These are phyloP conservation scores for Gillenia trifoliata DNA, from an alignment of 306 rosid species.

Conservation along the genomic window DNA sequence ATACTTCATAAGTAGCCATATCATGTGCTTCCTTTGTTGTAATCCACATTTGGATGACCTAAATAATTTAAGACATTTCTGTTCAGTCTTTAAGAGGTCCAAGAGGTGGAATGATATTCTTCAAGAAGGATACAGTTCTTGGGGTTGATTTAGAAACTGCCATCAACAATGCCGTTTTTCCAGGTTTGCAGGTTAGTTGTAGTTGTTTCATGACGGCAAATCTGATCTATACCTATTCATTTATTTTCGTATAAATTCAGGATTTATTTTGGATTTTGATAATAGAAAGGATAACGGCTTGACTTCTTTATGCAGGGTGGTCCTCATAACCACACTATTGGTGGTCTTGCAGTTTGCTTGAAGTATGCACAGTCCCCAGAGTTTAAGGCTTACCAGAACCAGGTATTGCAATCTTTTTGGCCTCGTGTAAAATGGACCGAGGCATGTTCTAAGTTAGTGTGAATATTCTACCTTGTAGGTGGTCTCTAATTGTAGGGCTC, in stretches of 20 bases:
- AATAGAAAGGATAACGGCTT: neutral
- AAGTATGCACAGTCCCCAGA: constrained; percentile 70
- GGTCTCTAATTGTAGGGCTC: constrained; percentile 84
- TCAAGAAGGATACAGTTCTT: constrained; percentile 71
- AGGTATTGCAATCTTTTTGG: constrained; percentile 39
- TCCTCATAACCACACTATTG: constrained; percentile 97
- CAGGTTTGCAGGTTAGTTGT: constrained; percentile 78
- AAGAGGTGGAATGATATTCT: constrained; percentile 98
- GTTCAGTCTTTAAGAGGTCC: constrained; percentile 91
- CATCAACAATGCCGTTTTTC: constrained; percentile 90
- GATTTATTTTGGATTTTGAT: neutral
- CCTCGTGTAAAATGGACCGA: constrained; percentile 3
- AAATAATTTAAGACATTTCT: constrained; percentile 16
- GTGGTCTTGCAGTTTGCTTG: constrained; percentile 89
- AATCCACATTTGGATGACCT: neutral
- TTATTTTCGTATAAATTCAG: neutral
- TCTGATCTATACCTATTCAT: neutral
- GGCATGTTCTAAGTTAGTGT: constrained; percentile 14
- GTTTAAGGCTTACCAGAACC: constrained; percentile 74
- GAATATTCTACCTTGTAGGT: constrained; percentile 44
- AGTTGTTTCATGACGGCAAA: neutral
- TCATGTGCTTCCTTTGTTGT: constrained; percentile 1
- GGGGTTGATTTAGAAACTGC: constrained; percentile 82
- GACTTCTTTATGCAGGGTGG: constrained; percentile 65
- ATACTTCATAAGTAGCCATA: neutral